Conservation (phyloP, 768 basidiomycete species). For the Xerocomellus dryophilus region DNA sequence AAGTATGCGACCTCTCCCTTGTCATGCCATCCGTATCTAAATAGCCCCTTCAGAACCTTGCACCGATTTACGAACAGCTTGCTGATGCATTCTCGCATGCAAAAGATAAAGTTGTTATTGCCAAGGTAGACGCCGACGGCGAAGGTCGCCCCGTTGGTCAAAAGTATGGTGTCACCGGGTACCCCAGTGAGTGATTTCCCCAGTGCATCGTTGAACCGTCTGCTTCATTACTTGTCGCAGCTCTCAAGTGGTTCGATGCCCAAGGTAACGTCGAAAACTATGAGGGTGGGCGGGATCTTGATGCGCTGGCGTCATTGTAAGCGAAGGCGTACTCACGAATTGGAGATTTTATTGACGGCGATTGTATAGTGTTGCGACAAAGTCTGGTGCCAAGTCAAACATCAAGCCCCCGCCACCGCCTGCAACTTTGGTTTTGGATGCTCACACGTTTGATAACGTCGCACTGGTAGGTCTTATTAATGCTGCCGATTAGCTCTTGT, state of each 20-base stretch:
- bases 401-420: constrained; percentile 84
- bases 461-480: constrained; percentile 50
- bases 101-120: constrained; percentile 82
- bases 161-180: constrained; percentile 79
- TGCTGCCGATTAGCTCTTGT: neutral
- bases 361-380: constrained; percentile 57
- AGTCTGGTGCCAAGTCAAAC: constrained; percentile 81
- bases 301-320: constrained; percentile 72
- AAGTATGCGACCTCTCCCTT: constrained; percentile 43
- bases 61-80: constrained; percentile 83
- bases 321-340: constrained; percentile 23
- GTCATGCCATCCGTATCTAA: neutral
- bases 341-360: neutral
- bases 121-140: constrained; percentile 92
- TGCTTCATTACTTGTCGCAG: constrained; percentile 38
- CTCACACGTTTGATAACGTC: constrained; percentile 70
- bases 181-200: constrained; percentile 64
- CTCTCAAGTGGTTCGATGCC: constrained; percentile 86
- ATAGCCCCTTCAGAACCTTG: constrained; percentile 62
- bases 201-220: neutral
- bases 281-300: constrained; percentile 77
- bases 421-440: constrained; percentile 62
- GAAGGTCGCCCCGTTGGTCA: constrained; percentile 72
- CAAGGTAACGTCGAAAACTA: constrained; percentile 68
- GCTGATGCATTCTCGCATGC: constrained; percentile 80